These are phyloP conservation scores for Oxyria digyna DNA, from an alignment of 148 eudicot genomes.

Conservation along the genomic window DNA sequence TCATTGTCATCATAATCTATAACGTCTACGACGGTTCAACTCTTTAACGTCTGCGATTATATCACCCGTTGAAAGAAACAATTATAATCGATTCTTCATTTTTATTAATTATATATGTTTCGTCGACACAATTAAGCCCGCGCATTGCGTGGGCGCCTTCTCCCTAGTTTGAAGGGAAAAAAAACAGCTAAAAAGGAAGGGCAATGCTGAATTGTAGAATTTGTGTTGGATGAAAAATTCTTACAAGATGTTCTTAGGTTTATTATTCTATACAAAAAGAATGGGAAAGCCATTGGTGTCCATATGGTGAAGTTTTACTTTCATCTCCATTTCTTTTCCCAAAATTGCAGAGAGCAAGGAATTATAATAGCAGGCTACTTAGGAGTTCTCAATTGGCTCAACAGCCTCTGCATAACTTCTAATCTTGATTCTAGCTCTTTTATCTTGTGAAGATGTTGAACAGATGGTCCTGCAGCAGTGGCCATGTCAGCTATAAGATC, in stretches of 20 bases:
- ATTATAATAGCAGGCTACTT: conserved; percentile 4
- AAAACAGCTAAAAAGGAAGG: not conserved
- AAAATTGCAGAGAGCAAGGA: not conserved
- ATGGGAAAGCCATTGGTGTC: not conserved
- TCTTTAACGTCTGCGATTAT: no score
- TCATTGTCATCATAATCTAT: no score
- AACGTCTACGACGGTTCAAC: no score
- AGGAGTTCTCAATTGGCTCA: conserved; percentile 29
- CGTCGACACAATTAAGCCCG: no score
- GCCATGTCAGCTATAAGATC: conserved; percentile 32
- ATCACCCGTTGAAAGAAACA: no score
- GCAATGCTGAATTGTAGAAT: not conserved
- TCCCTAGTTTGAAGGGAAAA: no score
- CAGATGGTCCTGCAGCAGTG: conserved; percentile 31
- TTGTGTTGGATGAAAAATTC: not conserved
- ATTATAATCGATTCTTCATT: no score
- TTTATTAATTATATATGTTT: no score
- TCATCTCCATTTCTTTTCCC: not conserved
- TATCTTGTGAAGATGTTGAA: conserved; percentile 30
- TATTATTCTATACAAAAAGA: not conserved
- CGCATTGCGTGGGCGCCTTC: no score
- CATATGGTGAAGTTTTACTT: not conserved
- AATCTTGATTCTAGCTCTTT: conserved; percentile 56
- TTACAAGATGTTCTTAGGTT: not conserved
- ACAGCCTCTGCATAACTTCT: conserved; percentile 52